Evolutionary conservation across 192 early-diverging fungal genomes (phyloP).

Genomic region (Haplosporangium gracile): DNA sequence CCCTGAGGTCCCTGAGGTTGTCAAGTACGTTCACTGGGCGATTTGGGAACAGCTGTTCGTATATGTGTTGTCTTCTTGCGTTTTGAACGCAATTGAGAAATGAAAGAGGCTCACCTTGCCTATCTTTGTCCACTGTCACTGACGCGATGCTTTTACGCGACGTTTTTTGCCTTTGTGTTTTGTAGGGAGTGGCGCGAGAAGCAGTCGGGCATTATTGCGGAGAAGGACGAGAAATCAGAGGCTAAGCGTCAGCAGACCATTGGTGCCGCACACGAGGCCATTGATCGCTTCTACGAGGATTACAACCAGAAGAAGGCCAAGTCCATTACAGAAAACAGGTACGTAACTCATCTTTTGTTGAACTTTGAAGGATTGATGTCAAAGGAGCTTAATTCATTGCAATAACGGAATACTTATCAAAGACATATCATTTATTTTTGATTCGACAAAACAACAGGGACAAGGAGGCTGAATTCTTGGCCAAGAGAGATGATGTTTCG

Average conservation of each 20-base stretch:
- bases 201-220: conserved; percentile 66
- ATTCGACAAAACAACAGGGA: conserved; percentile 28
- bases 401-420: not conserved
- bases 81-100: not conserved
- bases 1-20: conserved; percentile 42
- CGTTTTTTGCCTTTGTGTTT: not conserved
- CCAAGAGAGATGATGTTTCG: conserved; percentile 61
- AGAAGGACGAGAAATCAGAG: conserved; percentile 70
- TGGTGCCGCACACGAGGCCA: conserved; percentile 69
- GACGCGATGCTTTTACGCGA: not conserved
- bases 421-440: not conserved
- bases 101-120: not conserved
- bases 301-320: conserved; percentile 82
- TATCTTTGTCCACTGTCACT: not conserved
- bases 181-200: conserved; percentile 75
- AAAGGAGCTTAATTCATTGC: not conserved
- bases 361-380: not conserved
- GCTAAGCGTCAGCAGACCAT: conserved; percentile 70
- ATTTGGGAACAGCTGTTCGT: not conserved
- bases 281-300: conserved; percentile 86
- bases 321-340: conserved; percentile 75
- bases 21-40: conserved; percentile 25
- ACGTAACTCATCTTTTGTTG: not conserved
- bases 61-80: not conserved
- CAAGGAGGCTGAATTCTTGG: conserved; percentile 58